Base-by-base conservation (phyloP, 2,329 filamentous ascomycete genomes). In the Graphilbum sp. region DNA sequence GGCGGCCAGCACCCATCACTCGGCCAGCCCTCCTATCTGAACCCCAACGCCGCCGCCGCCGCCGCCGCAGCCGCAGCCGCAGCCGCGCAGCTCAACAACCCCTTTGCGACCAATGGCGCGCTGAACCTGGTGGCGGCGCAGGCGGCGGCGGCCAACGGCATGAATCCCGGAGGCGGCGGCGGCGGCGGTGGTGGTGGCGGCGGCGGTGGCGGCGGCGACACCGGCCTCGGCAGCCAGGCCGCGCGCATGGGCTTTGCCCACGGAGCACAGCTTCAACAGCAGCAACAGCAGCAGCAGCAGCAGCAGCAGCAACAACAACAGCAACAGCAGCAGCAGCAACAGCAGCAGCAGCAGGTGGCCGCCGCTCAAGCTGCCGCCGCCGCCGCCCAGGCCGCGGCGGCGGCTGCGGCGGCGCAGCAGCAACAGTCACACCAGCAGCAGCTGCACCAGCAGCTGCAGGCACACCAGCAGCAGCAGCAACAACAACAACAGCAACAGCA, bases 221-320 rank as follows among this genome's bases (percentile, higher is more conserved):
- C 81, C 17, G 84, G 85, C 1, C 72, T 94, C 37, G 84, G 78
- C 24, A 88, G 84, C 56, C 84, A 92, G 56, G 85, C 83, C 45
- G 85, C 84, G 42, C 76, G 88, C 52, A 82, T 90, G 69, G 79
- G 84, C 7, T 95, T 95, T 54, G 73, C 79, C 41, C 78, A 88
- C 53, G 80, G 77, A 11, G 56, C 79, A 63, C 56, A 66, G 57
- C 51, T 71, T 45, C 63, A 64, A 45, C 62, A 64, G 38, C 67
- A 67, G 44, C 72, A 78, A 53, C 71, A 78, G 47, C 69, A 73
- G 41, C 70, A 72, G 39, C 68, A 73, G 34, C 47, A 50, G 29
- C 44, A 45, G 20, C 42, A 41, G 5, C 44, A 41, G 17, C 47
- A 48, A 23, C 41, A 39, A n/a, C 38, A 42, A 17, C 39, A 43